Evolutionary conservation across 805 yeast genomes (phyloP).

Genomic region (Barnettozyma vustinii): DNA sequence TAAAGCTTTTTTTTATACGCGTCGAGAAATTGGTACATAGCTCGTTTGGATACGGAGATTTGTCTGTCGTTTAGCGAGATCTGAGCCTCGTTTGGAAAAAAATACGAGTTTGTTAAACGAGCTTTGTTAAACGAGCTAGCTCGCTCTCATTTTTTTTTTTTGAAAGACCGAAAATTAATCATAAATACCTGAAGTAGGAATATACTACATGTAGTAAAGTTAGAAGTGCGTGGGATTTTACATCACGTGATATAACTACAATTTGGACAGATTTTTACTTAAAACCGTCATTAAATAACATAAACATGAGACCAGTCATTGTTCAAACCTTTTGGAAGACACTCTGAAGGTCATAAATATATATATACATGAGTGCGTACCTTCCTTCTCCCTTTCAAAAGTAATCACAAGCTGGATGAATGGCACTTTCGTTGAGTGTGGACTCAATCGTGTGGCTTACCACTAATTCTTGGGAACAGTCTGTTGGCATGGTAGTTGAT

Average conservation of each 20-base stretch:
- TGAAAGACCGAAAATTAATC: not conserved
- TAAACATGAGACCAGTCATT: not conserved
- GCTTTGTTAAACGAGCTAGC: not conserved
- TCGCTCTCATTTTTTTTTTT: too few species aligned
- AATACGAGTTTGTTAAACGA: not conserved
- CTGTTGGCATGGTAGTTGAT: slow-evolving; percentile 51
- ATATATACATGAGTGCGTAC: not conserved
- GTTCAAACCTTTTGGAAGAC: not conserved
- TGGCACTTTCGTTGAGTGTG: not conserved
- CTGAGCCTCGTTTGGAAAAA: not conserved
- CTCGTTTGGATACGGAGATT: not conserved
- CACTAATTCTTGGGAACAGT: slow-evolving; percentile 42
- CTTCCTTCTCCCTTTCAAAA: not conserved
- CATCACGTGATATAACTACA: not conserved
- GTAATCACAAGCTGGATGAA: not conserved
- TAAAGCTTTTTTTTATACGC: not conserved
- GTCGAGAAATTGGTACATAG: not conserved
- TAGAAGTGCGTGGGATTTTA: not conserved
- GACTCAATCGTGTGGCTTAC: slow-evolving; percentile 38
- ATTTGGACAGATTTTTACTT: not conserved
- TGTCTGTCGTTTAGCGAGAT: not conserved
- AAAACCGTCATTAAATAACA: slow-evolving; percentile 6
- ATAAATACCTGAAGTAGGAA: not conserved
- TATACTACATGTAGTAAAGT: not conserved
- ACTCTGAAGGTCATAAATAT: not conserved